Evolutionary conservation across 352 stramenopile genomes (phyloP), one percentile per base, ranked within the genome.

Genomic region (Phytophthora citrophthora): DNA sequence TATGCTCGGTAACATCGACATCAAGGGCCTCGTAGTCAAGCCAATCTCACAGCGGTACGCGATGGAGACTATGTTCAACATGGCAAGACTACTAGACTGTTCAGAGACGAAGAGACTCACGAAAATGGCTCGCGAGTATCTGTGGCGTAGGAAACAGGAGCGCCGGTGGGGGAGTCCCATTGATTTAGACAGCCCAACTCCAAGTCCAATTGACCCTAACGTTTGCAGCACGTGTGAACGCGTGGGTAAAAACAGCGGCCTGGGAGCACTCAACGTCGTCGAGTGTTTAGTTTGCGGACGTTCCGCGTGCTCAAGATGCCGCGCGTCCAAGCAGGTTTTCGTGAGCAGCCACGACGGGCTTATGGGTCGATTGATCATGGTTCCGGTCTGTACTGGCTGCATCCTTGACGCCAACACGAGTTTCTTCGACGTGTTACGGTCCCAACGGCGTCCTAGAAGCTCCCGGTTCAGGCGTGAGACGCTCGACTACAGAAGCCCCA

Each of bases 81-180:
- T 83, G 41, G 65, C 67, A n/a, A 65, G 61, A 9, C 16, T 73
- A 16, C 54, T 81, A 18, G 68, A 80, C 10, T 70, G 74, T 18
- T 76, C 77, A 1, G 77, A 86, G 48, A 74, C 74, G 43, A 86
- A 83, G 61, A 53, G 74, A 7, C 48, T 86, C 15, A 86, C 77
- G 1, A 66, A 70, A 39, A 86, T 83, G 77, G 54, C 79, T 13
- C 62, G 69, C 8, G 45, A 66, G 27, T 50, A 57, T 15, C 66
- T 79, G 10, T 51, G 26, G 32, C 64, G 45, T 6, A 68, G 56
- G 50, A 54, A 64, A 15, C 36, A 51, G 23, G 57, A 52, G 24
- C 43, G 36, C 6, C 63, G 24, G 1, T 51, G 24, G 44, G 48
- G n/a, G 4, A 63, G 54, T 41, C 64, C 49, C 15, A 16, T 27